phyloP scores from a whole-genome alignment of 2,329 filamentous ascomycete genomes.

The Colletotrichum tabaci region DNA sequence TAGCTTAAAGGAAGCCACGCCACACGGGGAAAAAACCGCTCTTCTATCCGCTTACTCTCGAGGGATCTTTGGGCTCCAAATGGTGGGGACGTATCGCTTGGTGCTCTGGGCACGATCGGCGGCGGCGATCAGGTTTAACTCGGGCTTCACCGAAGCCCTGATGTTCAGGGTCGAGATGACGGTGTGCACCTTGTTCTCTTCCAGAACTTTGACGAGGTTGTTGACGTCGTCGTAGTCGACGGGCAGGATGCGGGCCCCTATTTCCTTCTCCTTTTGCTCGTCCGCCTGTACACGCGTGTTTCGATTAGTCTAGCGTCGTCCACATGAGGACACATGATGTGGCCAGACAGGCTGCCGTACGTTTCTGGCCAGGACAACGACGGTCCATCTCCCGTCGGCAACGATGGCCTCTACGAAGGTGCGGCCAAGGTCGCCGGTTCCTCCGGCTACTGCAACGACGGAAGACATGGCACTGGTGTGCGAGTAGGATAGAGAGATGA shows the following conservation, averaged over 20 bases:
- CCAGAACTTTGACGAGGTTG: conserved; percentile 45
- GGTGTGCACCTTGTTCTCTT: conserved; percentile 58
- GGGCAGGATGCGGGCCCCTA: conserved; percentile 45
- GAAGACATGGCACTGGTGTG: neutral
- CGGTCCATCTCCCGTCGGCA: conserved; percentile 51
- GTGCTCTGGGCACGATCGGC: conserved; percentile 55
- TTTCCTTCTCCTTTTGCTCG: conserved; percentile 35
- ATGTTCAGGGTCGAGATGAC: conserved; percentile 59
- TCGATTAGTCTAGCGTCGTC: too few relatives aligned
- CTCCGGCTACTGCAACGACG: conserved; percentile 60
- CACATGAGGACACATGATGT: too few relatives aligned
- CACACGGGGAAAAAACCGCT: too few relatives aligned
- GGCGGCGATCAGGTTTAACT: conserved; percentile 60
- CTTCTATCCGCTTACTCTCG: conserved; percentile 44
- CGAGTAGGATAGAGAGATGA: too few relatives aligned
- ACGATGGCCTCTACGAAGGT: conserved; percentile 61
- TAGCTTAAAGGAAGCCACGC: too few relatives aligned
- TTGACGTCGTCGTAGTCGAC: conserved; percentile 48
- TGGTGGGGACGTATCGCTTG: conserved; percentile 58
- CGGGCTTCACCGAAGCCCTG: conserved; percentile 46
- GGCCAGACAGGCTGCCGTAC: conserved; percentile 12
- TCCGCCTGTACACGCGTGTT: neutral
- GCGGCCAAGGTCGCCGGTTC: conserved; percentile 59
- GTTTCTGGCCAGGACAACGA: conserved; percentile 55
- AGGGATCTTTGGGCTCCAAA: conserved; percentile 52